phyloP scores from a whole-genome alignment of 1,284 basidiomycete genomes.

The Pulveroboletus sp. region DNA sequence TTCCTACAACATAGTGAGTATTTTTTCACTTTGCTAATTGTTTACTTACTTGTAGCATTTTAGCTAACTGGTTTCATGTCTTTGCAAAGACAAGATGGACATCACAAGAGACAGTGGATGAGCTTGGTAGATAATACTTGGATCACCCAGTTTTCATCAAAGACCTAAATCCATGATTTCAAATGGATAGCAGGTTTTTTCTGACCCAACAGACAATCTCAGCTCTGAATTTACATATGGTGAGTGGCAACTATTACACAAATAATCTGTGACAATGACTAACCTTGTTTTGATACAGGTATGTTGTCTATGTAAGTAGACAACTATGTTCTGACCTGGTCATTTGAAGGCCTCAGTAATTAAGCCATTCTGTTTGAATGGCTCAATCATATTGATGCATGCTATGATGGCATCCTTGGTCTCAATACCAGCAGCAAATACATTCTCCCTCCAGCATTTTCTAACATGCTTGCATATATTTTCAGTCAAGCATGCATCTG shows the following conservation, averaged over 20 bases:
- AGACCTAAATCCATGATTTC: background rate
- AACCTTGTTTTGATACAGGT: background rate
- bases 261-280: too few relatives aligned
- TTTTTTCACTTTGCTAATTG: too few relatives aligned
- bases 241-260: background rate
- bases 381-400: too few relatives aligned
- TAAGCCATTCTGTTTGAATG: too few relatives aligned
- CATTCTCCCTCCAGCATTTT: too few relatives aligned
- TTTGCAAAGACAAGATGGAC: conserved; percentile 1
- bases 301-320: background rate
- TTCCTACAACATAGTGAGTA: too few relatives aligned
- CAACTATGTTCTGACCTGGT: too few relatives aligned
- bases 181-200: conserved; percentile 4
- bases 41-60: background rate
- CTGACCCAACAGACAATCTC: conserved; percentile 7
- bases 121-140: conserved; percentile 8
- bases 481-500: too few relatives aligned
- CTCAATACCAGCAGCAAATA: too few relatives aligned
- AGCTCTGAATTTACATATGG: background rate
- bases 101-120: conserved; percentile 3
- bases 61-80: background rate
- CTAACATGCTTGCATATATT: too few relatives aligned
- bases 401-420: too few relatives aligned
- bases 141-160: conserved; percentile 4
- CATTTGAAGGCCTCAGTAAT: too few relatives aligned